These are phyloP conservation scores for Neurospora discreta DNA, from an alignment of 495 filamentous ascomycete genomes.

Conservation along the genomic window DNA sequence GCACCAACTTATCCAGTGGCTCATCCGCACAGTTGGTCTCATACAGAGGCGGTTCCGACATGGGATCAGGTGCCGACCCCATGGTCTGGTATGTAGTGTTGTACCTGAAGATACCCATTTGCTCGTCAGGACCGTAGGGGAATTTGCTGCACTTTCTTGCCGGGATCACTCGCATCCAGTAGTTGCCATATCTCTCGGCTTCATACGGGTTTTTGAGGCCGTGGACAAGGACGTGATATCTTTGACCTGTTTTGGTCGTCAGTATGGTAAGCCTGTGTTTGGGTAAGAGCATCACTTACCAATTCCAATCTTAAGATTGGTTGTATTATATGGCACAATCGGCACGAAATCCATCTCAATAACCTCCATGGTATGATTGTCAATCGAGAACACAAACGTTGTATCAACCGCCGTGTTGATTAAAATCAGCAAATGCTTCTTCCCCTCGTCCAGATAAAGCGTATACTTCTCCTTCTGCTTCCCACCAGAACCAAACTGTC, in stretches of 20 bases:
- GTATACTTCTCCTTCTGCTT: slow-evolving; percentile 15
- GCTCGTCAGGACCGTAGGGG: slow-evolving; percentile 7
- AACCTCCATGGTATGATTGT: slow-evolving; percentile 36
- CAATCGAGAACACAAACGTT: slow-evolving; percentile 35
- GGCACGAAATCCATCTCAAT: slow-evolving; percentile 33
- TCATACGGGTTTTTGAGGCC: slow-evolving; percentile 29
- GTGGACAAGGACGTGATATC: slow-evolving; percentile 52
- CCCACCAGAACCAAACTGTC: slow-evolving; percentile 14
- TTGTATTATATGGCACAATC: slow-evolving; percentile 30
- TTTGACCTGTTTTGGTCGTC: slow-evolving; percentile 29
- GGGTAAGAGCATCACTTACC: too few species aligned
- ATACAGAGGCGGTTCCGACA: slow-evolving; percentile 6
- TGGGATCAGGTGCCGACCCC: background rate
- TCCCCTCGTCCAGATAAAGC: slow-evolving; percentile 25
- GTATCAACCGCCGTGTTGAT: slow-evolving; percentile 41
- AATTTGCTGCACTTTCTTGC: slow-evolving; percentile 3
- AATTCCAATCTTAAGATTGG: slow-evolving; percentile 9
- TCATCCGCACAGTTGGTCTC: slow-evolving; percentile 7
- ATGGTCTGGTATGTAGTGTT: background rate
- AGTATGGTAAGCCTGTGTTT: too few species aligned
- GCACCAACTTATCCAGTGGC: slow-evolving; percentile 1
- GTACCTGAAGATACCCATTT: slow-evolving; percentile 8
- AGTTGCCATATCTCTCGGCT: slow-evolving; percentile 22
- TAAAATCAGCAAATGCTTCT: slow-evolving; percentile 36
- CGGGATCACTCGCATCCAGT: slow-evolving; percentile 31